Percentiles rank a stretch among this genome's conserved stretches.
These are phyloP conservation scores for Aspergillus ibericus DNA, from an alignment of 2,329 filamentous ascomycete species.

Conservation along the genomic window DNA sequence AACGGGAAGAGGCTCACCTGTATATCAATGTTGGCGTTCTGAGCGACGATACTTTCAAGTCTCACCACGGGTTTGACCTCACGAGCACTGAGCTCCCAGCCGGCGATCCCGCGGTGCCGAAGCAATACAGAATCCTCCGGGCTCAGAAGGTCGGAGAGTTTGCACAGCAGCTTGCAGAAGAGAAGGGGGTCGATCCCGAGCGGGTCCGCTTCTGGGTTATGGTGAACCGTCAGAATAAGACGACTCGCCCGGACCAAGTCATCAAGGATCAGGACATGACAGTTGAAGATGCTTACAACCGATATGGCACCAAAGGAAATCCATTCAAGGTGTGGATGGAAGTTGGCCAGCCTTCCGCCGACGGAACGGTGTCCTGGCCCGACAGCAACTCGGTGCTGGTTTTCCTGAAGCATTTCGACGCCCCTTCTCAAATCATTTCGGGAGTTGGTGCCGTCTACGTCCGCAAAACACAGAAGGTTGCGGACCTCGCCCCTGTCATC, in stretches of 20 bases:
- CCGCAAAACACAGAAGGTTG: constrained; percentile 80
- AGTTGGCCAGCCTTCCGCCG: constrained; percentile 65
- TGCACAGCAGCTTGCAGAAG: constrained; percentile 66
- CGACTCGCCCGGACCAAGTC: constrained; percentile 83
- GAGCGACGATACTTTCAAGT: constrained; percentile 75
- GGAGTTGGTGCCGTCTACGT: constrained; percentile 86
- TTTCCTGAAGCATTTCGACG: constrained; percentile 90
- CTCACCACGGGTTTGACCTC: constrained; percentile 82
- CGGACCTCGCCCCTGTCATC: constrained; percentile 77
- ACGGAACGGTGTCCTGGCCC: constrained; percentile 71
- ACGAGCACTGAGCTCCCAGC: constrained; percentile 63
- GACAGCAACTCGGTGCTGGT: constrained; percentile 68
- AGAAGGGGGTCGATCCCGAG: constrained; percentile 66
- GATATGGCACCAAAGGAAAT: constrained; percentile 67
- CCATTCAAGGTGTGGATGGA: constrained; percentile 85
- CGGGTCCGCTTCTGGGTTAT: constrained; percentile 88
- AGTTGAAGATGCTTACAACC: constrained; percentile 70
- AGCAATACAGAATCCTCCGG: constrained; percentile 70
- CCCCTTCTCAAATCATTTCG: constrained; percentile 68
- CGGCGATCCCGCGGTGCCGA: constrained; percentile 69
- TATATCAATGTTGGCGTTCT: constrained; percentile 84
- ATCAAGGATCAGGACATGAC: constrained; percentile 75
- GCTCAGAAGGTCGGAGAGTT: constrained; percentile 77
- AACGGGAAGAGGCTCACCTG: constrained; percentile 90
- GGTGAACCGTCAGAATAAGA: constrained; percentile 98